These are phyloP conservation scores for Nicotiana noctiflora DNA, from an alignment of 257 asterid genomes.

Conservation along the genomic window DNA sequence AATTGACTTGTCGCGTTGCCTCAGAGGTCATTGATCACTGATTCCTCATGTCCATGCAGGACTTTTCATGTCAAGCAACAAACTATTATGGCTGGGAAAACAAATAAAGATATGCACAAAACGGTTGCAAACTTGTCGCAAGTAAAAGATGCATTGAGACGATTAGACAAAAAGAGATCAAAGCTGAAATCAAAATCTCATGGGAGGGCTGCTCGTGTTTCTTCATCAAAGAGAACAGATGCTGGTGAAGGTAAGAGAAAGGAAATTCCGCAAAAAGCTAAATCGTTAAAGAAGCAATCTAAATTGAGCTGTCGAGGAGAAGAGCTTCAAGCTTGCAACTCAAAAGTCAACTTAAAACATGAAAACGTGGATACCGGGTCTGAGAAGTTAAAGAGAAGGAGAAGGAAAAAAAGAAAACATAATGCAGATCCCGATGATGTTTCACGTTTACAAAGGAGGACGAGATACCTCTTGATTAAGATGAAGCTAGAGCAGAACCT, in stretches of 20 bases:
- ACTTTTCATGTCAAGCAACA: conserved; percentile 16
- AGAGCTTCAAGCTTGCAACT: conserved; percentile 11
- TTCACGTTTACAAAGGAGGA: conserved; percentile 79
- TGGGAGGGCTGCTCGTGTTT: conserved; percentile 22
- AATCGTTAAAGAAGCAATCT: conserved; percentile 38
- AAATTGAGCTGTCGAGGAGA: conserved; percentile 30
- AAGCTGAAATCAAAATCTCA: conserved; percentile 36
- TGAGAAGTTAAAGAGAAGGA: conserved; percentile 31
- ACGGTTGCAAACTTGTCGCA: conserved; percentile 10
- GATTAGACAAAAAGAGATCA: conserved; percentile 28
- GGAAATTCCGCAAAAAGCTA: conserved; percentile 36
- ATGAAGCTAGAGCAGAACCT: conserved; percentile 94
- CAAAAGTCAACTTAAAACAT: conserved; percentile 19
- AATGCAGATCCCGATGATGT: conserved; percentile 72
- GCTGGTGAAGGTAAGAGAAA: conserved; percentile 26
- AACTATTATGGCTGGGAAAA: conserved; percentile 47
- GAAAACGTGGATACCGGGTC: conserved; percentile 28
- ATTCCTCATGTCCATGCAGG: conserved; percentile 4
- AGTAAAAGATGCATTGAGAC: conserved; percentile 32
- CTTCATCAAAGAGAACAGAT: conserved; percentile 26
- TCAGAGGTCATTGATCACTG: neutral
- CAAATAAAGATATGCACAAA: conserved; percentile 26
- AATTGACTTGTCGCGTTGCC: neutral
- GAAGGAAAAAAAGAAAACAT: conserved; percentile 47
- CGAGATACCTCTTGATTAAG: conserved; percentile 73